These are phyloP conservation scores for Hevea brasiliensis DNA, from an alignment of 345 rosid species.

Conservation along the genomic window DNA sequence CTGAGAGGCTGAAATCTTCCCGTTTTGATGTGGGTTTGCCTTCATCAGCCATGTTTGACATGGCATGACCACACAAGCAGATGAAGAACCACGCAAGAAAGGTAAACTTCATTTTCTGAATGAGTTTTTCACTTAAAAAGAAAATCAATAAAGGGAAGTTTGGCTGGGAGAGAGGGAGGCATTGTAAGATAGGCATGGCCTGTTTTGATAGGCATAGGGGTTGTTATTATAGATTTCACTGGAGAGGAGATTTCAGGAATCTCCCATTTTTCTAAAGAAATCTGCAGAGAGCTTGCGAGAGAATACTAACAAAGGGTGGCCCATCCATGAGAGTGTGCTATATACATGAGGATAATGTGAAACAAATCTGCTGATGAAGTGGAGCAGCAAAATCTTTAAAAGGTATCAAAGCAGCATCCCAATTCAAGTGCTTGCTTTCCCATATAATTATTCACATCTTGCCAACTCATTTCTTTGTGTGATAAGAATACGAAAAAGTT, in stretches of 20 bases:
- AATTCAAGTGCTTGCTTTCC: too few relatives aligned
- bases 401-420: not conserved
- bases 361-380: too few relatives aligned
- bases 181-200: not conserved
- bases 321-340: not conserved
- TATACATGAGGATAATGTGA: not conserved
- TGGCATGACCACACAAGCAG: slow-evolving; percentile 19
- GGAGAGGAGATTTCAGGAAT: too few relatives aligned
- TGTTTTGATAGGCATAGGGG: not conserved
- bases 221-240: not conserved
- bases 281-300: not conserved
- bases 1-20: slow-evolving; percentile 17
- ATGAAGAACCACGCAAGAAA: slow-evolving; percentile 23
- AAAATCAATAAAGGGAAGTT: too few relatives aligned
- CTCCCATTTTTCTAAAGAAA: too few relatives aligned
- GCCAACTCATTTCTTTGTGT: too few relatives aligned
- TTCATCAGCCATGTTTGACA: slow-evolving; percentile 17
- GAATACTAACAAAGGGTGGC: not conserved
- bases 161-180: not conserved
- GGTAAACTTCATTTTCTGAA: slow-evolving; percentile 21
- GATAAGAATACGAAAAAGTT: too few relatives aligned
- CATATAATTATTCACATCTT: too few relatives aligned
- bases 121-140: not conserved
- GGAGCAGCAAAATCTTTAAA: not conserved
- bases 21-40: slow-evolving; percentile 1